A percentile compares a stretch with the other conserved stretches of the same genome.
Conservation (phyloP, 2,329 filamentous ascomycete genomes). For the Aureobasidium leucospermi region DNA sequence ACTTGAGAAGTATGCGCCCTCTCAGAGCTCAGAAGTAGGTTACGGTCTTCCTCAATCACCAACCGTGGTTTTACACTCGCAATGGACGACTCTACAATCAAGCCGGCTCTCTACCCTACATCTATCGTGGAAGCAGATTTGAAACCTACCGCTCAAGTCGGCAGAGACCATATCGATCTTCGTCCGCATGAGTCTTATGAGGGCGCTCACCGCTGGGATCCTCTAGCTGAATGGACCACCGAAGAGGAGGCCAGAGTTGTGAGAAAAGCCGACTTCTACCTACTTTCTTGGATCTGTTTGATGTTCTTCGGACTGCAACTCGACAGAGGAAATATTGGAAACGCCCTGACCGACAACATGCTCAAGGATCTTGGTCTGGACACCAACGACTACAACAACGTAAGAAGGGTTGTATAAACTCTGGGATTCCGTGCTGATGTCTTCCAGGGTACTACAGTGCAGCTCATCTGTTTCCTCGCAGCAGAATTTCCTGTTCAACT, state of each 20-base stretch:
- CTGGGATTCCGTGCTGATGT: conserved; percentile 23
- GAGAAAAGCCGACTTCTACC: conserved; percentile 16
- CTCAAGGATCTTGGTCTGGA: conserved; percentile 14
- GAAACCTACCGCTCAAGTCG: conserved; percentile 5
- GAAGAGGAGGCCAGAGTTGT: conserved; percentile 16
- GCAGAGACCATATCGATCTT: conserved; percentile 10
- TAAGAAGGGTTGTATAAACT: not conserved
- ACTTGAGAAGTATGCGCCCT: not conserved
- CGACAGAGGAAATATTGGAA: conserved; percentile 16
- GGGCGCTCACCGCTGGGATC: conserved; percentile 12
- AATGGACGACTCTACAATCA: conserved; percentile 11
- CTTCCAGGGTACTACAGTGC: conserved; percentile 12
- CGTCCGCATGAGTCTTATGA: conserved; percentile 11
- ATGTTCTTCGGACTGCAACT: conserved; percentile 16
- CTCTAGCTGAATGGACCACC: conserved; percentile 13
- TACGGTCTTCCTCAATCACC: not conserved
- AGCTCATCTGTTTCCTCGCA: conserved; percentile 11
- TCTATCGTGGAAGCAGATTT: not conserved
- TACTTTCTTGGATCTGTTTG: conserved; percentile 15
- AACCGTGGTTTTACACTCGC: not conserved
- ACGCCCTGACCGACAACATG: conserved; percentile 18
- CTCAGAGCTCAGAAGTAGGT: not conserved
- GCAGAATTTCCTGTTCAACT: conserved; percentile 18
- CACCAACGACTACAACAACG: conserved; percentile 18
- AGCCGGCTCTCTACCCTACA: conserved; percentile 2